These are phyloP conservation scores for Aspergillus pseudoterreus DNA, from an alignment of 2,329 filamentous ascomycete species.

Conservation along the genomic window DNA sequence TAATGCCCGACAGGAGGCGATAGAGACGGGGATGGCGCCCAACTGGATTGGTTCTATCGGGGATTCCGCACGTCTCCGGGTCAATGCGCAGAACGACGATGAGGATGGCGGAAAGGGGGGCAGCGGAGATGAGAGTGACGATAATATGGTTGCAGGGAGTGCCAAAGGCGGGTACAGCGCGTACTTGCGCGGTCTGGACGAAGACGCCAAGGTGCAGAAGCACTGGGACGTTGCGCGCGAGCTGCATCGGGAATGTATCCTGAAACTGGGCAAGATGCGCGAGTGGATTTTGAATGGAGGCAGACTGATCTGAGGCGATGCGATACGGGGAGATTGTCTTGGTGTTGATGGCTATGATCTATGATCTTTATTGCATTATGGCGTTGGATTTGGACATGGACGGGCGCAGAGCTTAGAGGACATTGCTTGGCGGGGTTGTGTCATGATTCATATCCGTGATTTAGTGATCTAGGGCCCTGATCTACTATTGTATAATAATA, in stretches of 20 bases:
- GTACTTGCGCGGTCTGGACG: constrained; percentile 44
- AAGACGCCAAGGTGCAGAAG: constrained; percentile 43
- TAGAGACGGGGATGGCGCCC: constrained; percentile 41
- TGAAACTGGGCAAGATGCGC: constrained; percentile 37
- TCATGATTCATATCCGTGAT: not conserved
- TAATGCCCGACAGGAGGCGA: constrained; percentile 47
- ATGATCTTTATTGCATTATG: constrained; percentile 8
- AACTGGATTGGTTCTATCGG: constrained; percentile 53
- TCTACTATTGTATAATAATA: not conserved
- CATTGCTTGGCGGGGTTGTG: not conserved
- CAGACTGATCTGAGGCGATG: constrained; percentile 18
- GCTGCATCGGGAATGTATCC: constrained; percentile 41
- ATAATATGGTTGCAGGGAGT: constrained; percentile 26
- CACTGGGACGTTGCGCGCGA: constrained; percentile 49
- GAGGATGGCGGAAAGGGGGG: constrained; percentile 13
- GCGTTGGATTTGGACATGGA: constrained; percentile 5
- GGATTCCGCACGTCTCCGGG: constrained; percentile 37
- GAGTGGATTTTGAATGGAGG: constrained; percentile 36
- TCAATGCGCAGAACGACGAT: constrained; percentile 25
- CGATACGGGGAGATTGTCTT: not conserved
- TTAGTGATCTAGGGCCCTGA: not conserved
- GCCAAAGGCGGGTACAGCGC: constrained; percentile 41
- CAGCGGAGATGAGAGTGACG: constrained; percentile 23
- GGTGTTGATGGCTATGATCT: constrained; percentile 8
- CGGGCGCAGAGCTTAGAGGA: not conserved